Conservation (phyloP, 495 filamentous ascomycete species). For the Neurospora sp. region DNA sequence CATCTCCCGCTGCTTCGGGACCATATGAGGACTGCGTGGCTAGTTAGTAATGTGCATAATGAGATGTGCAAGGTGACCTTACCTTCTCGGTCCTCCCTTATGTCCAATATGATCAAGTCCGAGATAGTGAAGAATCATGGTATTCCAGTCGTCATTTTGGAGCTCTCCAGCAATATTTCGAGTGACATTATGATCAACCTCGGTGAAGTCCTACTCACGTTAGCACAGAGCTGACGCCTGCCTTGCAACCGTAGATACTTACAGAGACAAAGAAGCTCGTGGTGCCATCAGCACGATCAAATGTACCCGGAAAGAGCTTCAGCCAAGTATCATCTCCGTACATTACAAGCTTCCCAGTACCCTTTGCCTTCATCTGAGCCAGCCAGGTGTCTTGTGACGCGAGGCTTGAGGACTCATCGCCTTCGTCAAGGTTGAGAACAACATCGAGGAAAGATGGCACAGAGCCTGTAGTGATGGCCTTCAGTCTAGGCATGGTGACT, state of each 20-base stretch:
- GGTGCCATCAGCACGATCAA: constrained; percentile 80
- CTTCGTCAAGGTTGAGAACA: constrained; percentile 92
- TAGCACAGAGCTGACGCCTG: not conserved
- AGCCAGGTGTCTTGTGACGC: constrained; percentile 90
- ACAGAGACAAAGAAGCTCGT: constrained; percentile 98
- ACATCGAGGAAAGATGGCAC: constrained; percentile 95
- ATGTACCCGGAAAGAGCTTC: constrained; percentile 85
- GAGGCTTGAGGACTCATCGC: constrained; percentile 78
- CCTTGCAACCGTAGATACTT: constrained; percentile 27
- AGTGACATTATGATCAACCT: constrained; percentile 97
- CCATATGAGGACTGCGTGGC: constrained; percentile 65
- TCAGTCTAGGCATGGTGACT: constrained; percentile 96
- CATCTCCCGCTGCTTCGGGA: constrained; percentile 91
- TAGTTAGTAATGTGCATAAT: constrained; percentile 1
- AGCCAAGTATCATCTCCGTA: constrained; percentile 98
- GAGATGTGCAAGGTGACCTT: not conserved
- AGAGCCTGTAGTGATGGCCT: constrained; percentile 93
- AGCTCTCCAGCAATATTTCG: constrained; percentile 76
- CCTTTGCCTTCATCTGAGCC: constrained; percentile 72
- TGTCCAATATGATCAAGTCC: constrained; percentile 97
- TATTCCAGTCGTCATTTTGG: constrained; percentile 73
- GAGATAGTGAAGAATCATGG: constrained; percentile 88
- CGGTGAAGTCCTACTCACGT: constrained; percentile 75
- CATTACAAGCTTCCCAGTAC: constrained; percentile 69
- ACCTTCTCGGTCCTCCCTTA: constrained; percentile 86